Evolutionary conservation across 805 yeast species (phyloP), one percentile per base, ranked within the genome.

Genomic region (Teunomyces panamensis): DNA sequence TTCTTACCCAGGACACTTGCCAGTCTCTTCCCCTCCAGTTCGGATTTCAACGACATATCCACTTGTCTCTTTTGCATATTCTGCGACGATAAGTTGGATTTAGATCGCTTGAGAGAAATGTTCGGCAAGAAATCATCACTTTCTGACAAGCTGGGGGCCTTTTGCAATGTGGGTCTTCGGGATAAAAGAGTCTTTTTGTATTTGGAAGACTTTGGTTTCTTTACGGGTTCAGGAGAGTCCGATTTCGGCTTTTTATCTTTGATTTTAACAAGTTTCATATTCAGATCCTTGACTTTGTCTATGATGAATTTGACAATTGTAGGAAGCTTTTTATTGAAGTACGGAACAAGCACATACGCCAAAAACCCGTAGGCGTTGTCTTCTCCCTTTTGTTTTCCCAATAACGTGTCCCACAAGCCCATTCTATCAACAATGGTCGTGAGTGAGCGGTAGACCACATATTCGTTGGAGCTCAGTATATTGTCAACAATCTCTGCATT

Each of bases 271-370:
- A 61, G 45, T 36, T 69, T 71, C 52, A 75, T 56, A 33, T 63
- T 71, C 57, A 77, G 78, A 10, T 77, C 79, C 49, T 78, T 80
- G 42, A 81, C 65, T 46, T 73, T 77, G 16, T 69, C 70, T 5
- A 79, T 65, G 17, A 80, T 63, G 49, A 72, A 74, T 43, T 69
- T 71, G 7, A 79, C 72, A 3, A 77, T 62, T 35, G 64, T 55
- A 0, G 86, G 85, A 3, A 79, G 60, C 49, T 66, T 73, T 47
- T 73, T 74, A 43, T 69, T 75, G 56, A 69, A 82, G 59, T 74
- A 79, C 0, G 86, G 85, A 1, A 81, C 69, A 2, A 82, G 49
- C 7, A 81, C 79, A 51, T 75, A 76, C 3, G 74, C 79, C 33
- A 79, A 60, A 55, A 79, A 81, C 3, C 80, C 82, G 14, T 61